Evolutionary conservation across 73 alveolate species (phyloP), one percentile per base, ranked within the genome.

Genomic region (Diophrys appendiculata): DNA sequence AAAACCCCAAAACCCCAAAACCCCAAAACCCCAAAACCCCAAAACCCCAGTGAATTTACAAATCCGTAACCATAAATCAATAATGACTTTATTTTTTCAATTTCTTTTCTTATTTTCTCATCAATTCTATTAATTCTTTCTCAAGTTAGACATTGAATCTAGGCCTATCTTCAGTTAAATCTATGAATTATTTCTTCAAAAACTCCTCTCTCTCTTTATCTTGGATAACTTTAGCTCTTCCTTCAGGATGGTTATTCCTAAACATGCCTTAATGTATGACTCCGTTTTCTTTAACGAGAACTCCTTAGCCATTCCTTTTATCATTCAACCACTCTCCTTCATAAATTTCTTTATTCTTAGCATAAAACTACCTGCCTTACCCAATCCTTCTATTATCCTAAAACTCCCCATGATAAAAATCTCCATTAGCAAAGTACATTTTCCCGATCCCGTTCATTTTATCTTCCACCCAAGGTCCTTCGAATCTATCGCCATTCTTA

Each of bases 301-400:
- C 34, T 29, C 78, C 78, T 22, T 26, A 33, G 0, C 78, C 78
- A 5, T 30, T 23, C 31, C 78, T 29, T 2, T 25, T 27, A 30
- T 70, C 78, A 22, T 67, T 67, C 67, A 29, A n/a, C 78, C 78
- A 70, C 33, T 70, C 78, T 23, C 78, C 78, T 33, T 70, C 78
- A 70, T 70, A 70, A 13, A 70, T 67, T 70, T 70, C 78, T 70
- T 70, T 70, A 5, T 30, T 70, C 1, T 33, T 33, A 30, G 31
- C n/a, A n/a, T 23, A 70, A n/a, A 23, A 70, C 78, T 33, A 33
- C 2, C 29, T 31, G 3, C 83, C 83, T 13, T 29, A 23, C 27
- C 83, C 83, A 13, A 29, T 52, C 43, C 68, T 11, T 18, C 68
- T 30, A 52, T 54, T 75, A 29, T 75, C 83, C 35, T 26, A 14